Conservation (phyloP, 768 basidiomycete genomes). For the Cystofilobasidium ferigula region DNA sequence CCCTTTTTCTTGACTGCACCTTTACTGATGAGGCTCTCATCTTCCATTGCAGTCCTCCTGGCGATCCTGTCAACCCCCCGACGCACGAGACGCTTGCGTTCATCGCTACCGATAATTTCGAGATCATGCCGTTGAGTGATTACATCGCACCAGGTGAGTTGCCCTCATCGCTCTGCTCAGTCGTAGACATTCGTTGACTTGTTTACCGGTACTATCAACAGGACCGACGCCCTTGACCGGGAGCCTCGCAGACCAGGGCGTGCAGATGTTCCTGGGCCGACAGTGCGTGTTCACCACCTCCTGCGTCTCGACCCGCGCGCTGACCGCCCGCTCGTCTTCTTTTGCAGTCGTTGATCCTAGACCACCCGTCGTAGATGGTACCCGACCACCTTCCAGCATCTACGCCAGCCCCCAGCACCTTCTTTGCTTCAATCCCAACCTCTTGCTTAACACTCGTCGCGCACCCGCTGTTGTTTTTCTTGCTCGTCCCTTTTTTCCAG, state of each 20-base stretch:
- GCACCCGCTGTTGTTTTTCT: no score
- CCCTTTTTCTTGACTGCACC: not conserved
- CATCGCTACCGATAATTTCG: slow-evolving; percentile 7
- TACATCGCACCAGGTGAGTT: slow-evolving; percentile 22
- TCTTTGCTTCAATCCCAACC: no score
- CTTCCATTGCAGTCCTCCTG: slow-evolving; percentile 10
- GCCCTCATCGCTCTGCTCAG: not conserved
- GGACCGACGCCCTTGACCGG: not conserved
- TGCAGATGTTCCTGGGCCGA: slow-evolving; percentile 12
- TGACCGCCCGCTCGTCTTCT: no score
- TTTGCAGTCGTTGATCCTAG: no score
- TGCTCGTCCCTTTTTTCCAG: no score
- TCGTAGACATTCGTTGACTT: not conserved
- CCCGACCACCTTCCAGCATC: no score
- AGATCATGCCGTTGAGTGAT: slow-evolving; percentile 6
- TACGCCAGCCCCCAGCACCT: no score
- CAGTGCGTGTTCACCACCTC: no score
- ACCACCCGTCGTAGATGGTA: no score
- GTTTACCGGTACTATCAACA: no score
- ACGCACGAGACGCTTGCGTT: slow-evolving; percentile 15
- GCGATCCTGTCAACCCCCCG: slow-evolving; percentile 16
- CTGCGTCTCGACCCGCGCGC: no score
- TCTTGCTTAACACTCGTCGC: no score
- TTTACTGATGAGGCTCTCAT: not conserved
- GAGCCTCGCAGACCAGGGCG: not conserved